phyloP scores from a whole-genome alignment of 1,284 basidiomycete genomes.

The Sutorius eximius region DNA sequence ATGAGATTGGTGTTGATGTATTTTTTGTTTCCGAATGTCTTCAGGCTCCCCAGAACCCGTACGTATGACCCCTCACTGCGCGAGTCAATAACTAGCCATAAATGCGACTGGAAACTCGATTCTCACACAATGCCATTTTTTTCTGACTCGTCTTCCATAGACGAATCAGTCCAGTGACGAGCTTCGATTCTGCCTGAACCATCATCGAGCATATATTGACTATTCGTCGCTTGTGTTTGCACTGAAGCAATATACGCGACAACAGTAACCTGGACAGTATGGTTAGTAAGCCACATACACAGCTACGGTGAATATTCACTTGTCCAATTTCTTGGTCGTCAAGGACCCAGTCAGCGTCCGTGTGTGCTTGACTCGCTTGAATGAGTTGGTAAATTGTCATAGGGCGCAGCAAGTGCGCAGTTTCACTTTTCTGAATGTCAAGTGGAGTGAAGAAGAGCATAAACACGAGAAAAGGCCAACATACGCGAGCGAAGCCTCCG shows the following conservation, averaged over 20 bases:
- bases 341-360: constrained; percentile 86
- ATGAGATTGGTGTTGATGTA: constrained; percentile 81
- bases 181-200: constrained; percentile 89
- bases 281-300: background rate
- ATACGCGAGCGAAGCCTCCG: constrained; percentile 42
- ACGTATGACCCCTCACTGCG: constrained; percentile 76
- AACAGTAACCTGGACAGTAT: constrained; percentile 55
- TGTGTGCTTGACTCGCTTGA: constrained; percentile 78
- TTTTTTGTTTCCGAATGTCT: constrained; percentile 81
- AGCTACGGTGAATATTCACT: constrained; percentile 42
- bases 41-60: constrained; percentile 88
- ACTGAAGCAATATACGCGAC: constrained; percentile 82
- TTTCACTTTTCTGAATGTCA: constrained; percentile 43
- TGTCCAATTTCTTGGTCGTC: constrained; percentile 83
- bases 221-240: constrained; percentile 77
- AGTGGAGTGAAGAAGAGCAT: constrained; percentile 1
- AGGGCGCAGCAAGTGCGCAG: constrained; percentile 75
- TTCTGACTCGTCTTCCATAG: constrained; percentile 52
- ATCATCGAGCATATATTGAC: constrained; percentile 82
- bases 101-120: background rate
- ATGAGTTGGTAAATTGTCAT: constrained; percentile 83
- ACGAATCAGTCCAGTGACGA: constrained; percentile 84
- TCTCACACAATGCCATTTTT: constrained; percentile 46
- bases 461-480: constrained; percentile 10
- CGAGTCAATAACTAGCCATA: background rate